phyloP scores from a whole-genome alignment of 495 filamentous ascomycete genomes.

The Hypoxylon perforatum region DNA sequence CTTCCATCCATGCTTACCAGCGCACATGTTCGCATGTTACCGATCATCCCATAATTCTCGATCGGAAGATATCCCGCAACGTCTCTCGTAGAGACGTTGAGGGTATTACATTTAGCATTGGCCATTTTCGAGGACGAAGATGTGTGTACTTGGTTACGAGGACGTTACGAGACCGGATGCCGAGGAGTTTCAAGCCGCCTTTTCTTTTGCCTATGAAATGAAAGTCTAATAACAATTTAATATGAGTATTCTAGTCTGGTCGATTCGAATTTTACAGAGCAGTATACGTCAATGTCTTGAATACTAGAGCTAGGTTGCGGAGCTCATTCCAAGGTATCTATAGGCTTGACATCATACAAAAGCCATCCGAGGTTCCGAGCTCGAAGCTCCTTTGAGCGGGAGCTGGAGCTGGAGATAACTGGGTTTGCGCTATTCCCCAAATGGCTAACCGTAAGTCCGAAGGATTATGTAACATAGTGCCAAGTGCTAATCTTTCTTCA shows the following conservation, averaged over 20 bases:
- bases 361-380: conserved; percentile 13
- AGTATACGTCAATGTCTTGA: conserved; percentile 11
- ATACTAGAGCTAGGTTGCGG: conserved; percentile 7
- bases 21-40: conserved; percentile 82
- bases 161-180: conserved; percentile 1
- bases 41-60: conserved; percentile 80
- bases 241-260: background rate
- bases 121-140: conserved; percentile 23
- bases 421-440: conserved; percentile 14
- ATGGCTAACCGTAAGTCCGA: conserved; percentile 7
- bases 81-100: conserved; percentile 45
- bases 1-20: conserved; percentile 76
- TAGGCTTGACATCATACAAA: conserved; percentile 35
- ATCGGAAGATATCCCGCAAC: conserved; percentile 68
- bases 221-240: background rate
- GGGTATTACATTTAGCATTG: conserved; percentile 35
- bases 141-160: conserved; percentile 1
- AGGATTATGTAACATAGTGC: background rate
- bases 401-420: background rate
- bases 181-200: conserved; percentile 5
- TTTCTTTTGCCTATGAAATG: conserved; percentile 1
- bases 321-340: conserved; percentile 16
- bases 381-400: conserved; percentile 3
- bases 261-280: conserved; percentile 1
- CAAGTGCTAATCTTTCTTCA: background rate